Evolutionary conservation across 192 early-diverging fungal genomes (phyloP), one percentile per base, ranked within the genome.

Genomic region (Spinellus fusiger): DNA sequence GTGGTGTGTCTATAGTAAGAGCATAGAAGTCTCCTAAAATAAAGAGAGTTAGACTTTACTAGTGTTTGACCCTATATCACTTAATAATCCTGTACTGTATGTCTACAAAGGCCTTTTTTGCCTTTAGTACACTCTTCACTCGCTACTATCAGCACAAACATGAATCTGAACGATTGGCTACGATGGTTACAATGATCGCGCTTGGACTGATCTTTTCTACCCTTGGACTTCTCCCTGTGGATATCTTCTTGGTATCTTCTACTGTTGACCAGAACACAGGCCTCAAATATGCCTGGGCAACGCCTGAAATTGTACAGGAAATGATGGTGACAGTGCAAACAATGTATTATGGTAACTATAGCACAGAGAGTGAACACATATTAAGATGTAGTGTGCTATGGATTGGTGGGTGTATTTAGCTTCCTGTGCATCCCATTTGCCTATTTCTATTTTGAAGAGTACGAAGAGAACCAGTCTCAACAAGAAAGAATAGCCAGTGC

Each of bases 371-470:
- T 27, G 12, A 38, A 58, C 48, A 50, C 15, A 7, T 8, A 18
- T 18, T 15, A 29, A 40, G 38, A 37, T 50, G 22, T 66, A 82
- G 80, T 44, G 15, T 75, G 72, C 22, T 78, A 80, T 61, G 77
- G 73, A 0, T 31, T 74, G 20, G 78, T 84, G 57, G 67, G 67
- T 13, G 44, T 80, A 31, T 78, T 82, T 27, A 49, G 63, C 37
- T 79, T 79, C 59, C 59, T 73, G 26, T 64, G 78, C 65, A 79
- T 86, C 61, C 84, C 84, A 1, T 78, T 86, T 35, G 71, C 78
- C 18, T 86, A 86, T 46, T 84, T 84, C 51, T 86, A 74, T 64
- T 86, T 65, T 68, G 84, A 86, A 49, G 80, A 81, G 32, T 57
- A 75, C 8, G 77, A 81, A 22, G 58, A 54, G 27, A 75, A 71